phyloP scores from a whole-genome alignment of 495 filamentous ascomycete genomes.

The Penicillium psychrofluorescens region DNA sequence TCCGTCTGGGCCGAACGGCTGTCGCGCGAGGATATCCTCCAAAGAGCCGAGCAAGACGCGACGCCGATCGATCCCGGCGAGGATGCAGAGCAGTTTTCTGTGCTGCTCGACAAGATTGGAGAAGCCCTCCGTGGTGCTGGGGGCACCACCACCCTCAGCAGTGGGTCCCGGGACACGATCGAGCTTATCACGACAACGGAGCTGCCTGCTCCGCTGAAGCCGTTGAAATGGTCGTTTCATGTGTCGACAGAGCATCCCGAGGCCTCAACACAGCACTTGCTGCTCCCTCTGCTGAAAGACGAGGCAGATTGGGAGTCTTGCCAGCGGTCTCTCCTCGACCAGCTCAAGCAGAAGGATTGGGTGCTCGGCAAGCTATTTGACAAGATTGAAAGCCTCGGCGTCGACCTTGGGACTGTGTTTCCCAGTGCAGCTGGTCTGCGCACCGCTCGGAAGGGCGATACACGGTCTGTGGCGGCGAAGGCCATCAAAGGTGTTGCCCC shows the following conservation, averaged over 20 bases:
- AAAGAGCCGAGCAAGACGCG: conserved; percentile 55
- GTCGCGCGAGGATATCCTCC: conserved; percentile 52
- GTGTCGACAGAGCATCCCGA: conserved; percentile 49
- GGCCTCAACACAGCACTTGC: conserved; percentile 50
- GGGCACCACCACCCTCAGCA: conserved; percentile 24
- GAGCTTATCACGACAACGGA: conserved; percentile 50
- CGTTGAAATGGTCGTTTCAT: conserved; percentile 62
- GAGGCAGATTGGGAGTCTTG: conserved; percentile 42
- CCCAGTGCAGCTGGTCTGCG: conserved; percentile 49
- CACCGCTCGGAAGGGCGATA: conserved; percentile 21
- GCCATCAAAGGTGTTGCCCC: conserved; percentile 38
- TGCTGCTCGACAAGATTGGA: conserved; percentile 67
- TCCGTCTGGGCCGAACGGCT: conserved; percentile 77
- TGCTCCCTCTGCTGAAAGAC: conserved; percentile 61
- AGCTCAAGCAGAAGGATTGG: conserved; percentile 69
- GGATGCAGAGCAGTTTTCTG: conserved; percentile 58
- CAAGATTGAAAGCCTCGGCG: conserved; percentile 63
- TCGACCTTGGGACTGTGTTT: conserved; percentile 64
- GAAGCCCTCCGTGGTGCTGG: conserved; percentile 47
- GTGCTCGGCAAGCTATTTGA: conserved; percentile 70
- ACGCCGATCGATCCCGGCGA: conserved; percentile 84
- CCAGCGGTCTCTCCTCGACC: conserved; percentile 49
- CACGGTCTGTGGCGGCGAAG: conserved; percentile 28
- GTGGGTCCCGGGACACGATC: conserved; percentile 31
- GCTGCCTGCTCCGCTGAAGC: conserved; percentile 59